A percentile compares a stretch with the other conserved stretches of the same genome.
These are phyloP conservation scores for Medicago lupulina DNA, from an alignment of 306 rosid genomes.

Conservation along the genomic window DNA sequence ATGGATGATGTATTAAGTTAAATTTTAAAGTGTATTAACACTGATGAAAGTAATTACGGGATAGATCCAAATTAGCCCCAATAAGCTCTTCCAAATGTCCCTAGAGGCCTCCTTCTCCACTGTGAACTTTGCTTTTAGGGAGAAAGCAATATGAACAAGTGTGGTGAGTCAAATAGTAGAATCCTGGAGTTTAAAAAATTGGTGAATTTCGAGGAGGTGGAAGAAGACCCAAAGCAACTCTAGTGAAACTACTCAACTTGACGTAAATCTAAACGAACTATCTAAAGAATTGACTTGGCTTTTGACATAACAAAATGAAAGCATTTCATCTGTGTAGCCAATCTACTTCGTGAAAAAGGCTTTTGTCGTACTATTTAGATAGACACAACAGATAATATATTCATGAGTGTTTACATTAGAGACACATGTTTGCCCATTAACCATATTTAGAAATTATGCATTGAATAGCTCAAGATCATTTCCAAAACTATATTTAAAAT, in stretches of 20 bases:
- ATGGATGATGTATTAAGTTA: not conserved
- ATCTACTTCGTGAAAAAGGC: not conserved
- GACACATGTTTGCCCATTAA: not conserved
- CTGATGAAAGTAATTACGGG: not conserved
- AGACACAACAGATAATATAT: not conserved
- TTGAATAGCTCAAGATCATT: not conserved
- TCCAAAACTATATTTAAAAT: slow-evolving; percentile 7
- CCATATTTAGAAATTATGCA: not conserved
- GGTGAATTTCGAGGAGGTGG: not conserved
- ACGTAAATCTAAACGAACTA: not conserved
- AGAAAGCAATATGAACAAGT: not conserved
- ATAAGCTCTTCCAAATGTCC: slow-evolving; percentile 6
- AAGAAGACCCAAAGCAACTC: not conserved
- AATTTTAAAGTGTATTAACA: not conserved
- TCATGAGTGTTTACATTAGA: not conserved
- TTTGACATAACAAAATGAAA: not conserved
- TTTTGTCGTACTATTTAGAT: not conserved
- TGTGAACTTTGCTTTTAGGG: not conserved
- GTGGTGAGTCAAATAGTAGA: not conserved
- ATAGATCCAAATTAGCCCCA: not conserved
- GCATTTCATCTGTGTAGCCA: not conserved
- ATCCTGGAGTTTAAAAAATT: slow-evolving; percentile 13
- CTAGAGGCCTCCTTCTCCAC: not conserved
- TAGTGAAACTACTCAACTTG: not conserved
- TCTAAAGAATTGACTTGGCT: not conserved